Evolutionary conservation across 345 rosid genomes (phyloP).

Genomic region (Eucalyptus brandiana): DNA sequence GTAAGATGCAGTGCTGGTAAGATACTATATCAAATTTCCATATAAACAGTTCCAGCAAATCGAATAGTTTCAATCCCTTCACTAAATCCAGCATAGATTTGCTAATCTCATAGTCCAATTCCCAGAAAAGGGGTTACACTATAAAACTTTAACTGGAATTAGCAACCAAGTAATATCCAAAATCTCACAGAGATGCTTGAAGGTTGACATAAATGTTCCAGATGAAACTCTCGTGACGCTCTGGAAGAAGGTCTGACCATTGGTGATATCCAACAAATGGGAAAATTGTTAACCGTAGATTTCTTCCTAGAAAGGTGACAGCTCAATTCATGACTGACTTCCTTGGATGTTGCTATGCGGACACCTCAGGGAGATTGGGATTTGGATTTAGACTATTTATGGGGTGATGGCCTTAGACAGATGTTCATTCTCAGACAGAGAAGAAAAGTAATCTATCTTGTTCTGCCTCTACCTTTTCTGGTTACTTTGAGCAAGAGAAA

Average conservation of each 20-base stretch:
- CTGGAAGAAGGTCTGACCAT: background rate
- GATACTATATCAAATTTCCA: background rate
- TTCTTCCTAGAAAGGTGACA: background rate
- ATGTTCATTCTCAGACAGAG: background rate
- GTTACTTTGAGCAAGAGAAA: background rate
- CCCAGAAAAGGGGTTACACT: background rate
- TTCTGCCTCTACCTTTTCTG: background rate
- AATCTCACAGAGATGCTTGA: background rate
- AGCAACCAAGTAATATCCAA: background rate
- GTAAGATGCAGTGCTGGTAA: background rate
- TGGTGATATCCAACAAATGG: background rate
- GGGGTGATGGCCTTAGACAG: background rate
- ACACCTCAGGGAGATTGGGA: background rate
- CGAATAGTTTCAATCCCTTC: background rate
- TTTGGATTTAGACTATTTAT: background rate
- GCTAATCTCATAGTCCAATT: background rate
- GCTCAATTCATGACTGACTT: background rate
- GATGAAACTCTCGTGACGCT: background rate
- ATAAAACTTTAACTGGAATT: background rate
- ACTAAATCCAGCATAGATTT: background rate
- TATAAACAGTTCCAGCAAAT: background rate
- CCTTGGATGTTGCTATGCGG: background rate
- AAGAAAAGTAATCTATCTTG: background rate
- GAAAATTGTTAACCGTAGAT: accelerated
- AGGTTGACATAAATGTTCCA: background rate